phyloP scores from a whole-genome alignment of 202 grass and related monocot genomes.

The Panicum virgatum region DNA sequence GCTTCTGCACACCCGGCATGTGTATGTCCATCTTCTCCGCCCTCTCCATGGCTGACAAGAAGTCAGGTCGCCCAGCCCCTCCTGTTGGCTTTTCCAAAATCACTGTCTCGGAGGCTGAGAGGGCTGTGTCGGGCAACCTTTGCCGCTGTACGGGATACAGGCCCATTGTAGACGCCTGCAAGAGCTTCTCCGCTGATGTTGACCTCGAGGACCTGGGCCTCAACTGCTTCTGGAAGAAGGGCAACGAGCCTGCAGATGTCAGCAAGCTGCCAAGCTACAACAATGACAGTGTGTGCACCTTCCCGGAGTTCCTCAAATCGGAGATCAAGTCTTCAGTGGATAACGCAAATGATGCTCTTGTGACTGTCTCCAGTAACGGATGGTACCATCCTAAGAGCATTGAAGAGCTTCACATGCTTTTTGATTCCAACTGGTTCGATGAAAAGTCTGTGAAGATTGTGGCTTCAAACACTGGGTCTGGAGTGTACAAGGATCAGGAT shows the following conservation, averaged over 20 bases:
- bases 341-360: not conserved
- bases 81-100: constrained; percentile 67
- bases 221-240: constrained; percentile 76
- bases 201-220: constrained; percentile 87
- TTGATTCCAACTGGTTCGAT: not conserved
- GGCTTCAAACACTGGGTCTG: constrained; percentile 68
- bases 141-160: constrained; percentile 84
- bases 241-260: constrained; percentile 31
- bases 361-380: not conserved
- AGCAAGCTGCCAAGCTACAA: constrained; percentile 57
- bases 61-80: constrained; percentile 36
- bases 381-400: constrained; percentile 72
- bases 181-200: constrained; percentile 73
- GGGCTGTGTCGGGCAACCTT: constrained; percentile 65
- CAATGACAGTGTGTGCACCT: constrained; percentile 52
- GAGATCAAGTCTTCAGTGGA: constrained; percentile 53
- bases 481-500: constrained; percentile 77
- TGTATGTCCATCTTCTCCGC: constrained; percentile 94
- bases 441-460: constrained; percentile 55
- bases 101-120: constrained; percentile 53
- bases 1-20: constrained; percentile 61
- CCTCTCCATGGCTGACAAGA: constrained; percentile 73
- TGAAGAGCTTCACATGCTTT: not conserved
- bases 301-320: constrained; percentile 72
- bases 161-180: constrained; percentile 68